phyloP scores from a whole-genome alignment of 2,329 filamentous ascomycete species.

The Diaporthe eres region DNA sequence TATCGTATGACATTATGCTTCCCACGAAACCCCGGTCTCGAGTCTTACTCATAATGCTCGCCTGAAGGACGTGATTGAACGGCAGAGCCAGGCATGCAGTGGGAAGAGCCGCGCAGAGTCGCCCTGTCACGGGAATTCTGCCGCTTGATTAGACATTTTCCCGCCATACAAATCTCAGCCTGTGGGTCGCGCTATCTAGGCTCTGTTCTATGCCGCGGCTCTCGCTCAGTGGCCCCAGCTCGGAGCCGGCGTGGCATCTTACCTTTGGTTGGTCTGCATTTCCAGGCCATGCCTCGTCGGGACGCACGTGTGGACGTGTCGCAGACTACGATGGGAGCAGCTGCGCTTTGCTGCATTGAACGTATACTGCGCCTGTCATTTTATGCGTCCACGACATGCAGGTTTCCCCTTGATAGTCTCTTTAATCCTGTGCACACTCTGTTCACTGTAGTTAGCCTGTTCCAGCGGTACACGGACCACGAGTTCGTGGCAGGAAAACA shows the following conservation, averaged over 20 bases:
- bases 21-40: not conserved
- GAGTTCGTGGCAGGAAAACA: conserved; percentile 15
- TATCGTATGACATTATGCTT: conserved; percentile 16
- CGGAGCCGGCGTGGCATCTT: not conserved
- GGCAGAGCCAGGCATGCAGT: not conserved
- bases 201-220: not conserved
- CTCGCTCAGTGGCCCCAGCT: not conserved
- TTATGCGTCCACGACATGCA: not conserved
- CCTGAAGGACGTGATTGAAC: not conserved
- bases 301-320: not conserved
- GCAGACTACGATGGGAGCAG: not conserved
- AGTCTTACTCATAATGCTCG: not conserved
- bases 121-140: not conserved
- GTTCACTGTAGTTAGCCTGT: not conserved
- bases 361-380: not conserved
- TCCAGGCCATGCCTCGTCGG: not conserved
- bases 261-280: not conserved
- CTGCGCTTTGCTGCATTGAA: not conserved
- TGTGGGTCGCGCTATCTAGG: not conserved
- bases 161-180: not conserved
- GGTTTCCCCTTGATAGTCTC: not conserved
- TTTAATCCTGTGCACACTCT: not conserved
- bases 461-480: conserved; percentile 15
- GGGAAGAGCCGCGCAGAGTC: not conserved
- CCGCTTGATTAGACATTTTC: not conserved